Percentiles rank a stretch among this genome's conserved stretches.
These are phyloP conservation scores for Lactarius vividus DNA, from an alignment of 768 basidiomycete species.

Conservation along the genomic window DNA sequence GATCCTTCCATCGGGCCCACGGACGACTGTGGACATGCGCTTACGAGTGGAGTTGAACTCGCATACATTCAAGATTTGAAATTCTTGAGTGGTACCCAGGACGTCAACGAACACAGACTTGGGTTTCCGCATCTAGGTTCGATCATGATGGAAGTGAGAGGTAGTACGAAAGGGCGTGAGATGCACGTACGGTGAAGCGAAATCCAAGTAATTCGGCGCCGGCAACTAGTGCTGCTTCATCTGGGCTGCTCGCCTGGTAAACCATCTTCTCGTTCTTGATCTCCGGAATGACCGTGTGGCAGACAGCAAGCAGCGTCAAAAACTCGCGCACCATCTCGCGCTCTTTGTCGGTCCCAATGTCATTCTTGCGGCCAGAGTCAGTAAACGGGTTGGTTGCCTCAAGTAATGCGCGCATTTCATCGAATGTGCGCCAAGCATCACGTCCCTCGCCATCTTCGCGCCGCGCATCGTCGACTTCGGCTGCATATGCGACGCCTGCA, in stretches of 20 bases:
- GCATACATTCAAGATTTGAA: conserved; percentile 92
- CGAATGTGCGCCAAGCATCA: conserved; percentile 76
- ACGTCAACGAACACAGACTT: conserved; percentile 91
- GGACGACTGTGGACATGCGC: conserved; percentile 94
- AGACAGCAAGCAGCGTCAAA: conserved; percentile 68
- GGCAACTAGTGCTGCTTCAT: conserved; percentile 93
- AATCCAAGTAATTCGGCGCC: conserved; percentile 92
- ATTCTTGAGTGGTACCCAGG: conserved; percentile 70
- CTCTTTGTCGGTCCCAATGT: conserved; percentile 39
- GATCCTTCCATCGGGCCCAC: conserved; percentile 84
- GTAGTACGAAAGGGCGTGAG: background rate
- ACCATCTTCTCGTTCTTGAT: conserved; percentile 82
- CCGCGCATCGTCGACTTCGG: conserved; percentile 82
- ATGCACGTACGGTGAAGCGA: conserved; percentile 79
- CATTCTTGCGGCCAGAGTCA: conserved; percentile 36
- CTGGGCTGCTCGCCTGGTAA: conserved; percentile 96
- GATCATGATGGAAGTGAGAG: conserved; percentile 29
- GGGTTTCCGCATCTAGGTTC: conserved; percentile 82
- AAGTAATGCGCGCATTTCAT: conserved; percentile 59
- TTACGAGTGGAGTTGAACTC: conserved; percentile 99
- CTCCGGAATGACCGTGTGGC: conserved; percentile 98
- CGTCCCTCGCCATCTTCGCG: conserved; percentile 56
- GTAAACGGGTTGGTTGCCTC: conserved; percentile 57
- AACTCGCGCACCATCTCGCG: conserved; percentile 35
- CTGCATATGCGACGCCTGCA: conserved; percentile 86